Evolutionary conservation across 2,329 filamentous ascomycete species (phyloP), one percentile per base, ranked within the genome.

Genomic region (Arthrobotrys musiformis): DNA sequence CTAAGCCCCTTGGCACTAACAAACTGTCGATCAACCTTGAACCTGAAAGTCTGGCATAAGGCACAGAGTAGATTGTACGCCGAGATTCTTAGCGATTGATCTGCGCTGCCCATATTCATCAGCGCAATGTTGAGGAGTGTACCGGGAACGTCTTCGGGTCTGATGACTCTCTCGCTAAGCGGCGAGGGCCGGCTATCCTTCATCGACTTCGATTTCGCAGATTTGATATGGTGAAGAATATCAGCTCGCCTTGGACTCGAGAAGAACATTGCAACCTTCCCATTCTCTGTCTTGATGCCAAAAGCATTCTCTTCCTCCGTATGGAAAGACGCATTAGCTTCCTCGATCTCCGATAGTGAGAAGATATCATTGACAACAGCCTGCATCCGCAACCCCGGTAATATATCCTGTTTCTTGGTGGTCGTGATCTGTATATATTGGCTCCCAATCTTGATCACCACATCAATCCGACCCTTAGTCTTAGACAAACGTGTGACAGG

Each of bases 241-340:
- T 91, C 90, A 5, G 84, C 81, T 81, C 90, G 90, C 81, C 88
- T 88, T 0, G 89, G 85, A 79, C 90, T 91, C 17, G 89, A 90
- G 82, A 92, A 92, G 81, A 89, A 91, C 89, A 92, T 91, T 64
- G 91, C 87, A 60, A 91, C 89, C 82, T 90, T 91, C 79, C 90
- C 90, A 78, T 89, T 90, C 79, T 92, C 90, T 1, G 89, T 89
- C 60, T 89, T 86, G 28, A 92, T 83, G 0, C 89, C 90, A 82
- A 92, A 92, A 0, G 89, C 88, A 2, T 88, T 89, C 79, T 91
- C 89, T 72, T 91, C 89, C 72, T 91, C 90, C 0, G 87, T 88
- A 66, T 90, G 89, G 1, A 88, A 89, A 1, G 88, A 89, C 4
- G 89, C 86, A 73, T 80, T 80, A 3, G 89, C 88, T 83, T 92